A percentile compares a stretch with the other conserved stretches of the same genome.
phyloP scores from a whole-genome alignment of 106 monocot species.

The Xerophyta viscosa region DNA sequence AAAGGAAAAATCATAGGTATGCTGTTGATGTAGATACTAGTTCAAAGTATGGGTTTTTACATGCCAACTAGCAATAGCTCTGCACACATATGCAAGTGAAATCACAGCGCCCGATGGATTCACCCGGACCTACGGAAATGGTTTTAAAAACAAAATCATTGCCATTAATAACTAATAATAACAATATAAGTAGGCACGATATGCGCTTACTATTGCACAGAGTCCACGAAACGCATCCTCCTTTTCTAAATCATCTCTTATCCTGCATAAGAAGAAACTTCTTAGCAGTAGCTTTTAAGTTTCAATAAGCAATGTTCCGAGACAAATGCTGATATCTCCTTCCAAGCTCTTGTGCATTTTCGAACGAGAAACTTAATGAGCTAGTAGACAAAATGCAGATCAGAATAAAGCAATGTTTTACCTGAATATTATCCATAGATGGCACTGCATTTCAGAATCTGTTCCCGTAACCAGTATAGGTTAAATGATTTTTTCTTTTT shows the following conservation, averaged over 20 bases:
- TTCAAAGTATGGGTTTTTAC: slow-evolving; percentile 30
- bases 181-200: background rate
- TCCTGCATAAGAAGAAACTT: slow-evolving; percentile 43
- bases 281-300: background rate
- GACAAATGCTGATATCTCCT: too few relatives aligned
- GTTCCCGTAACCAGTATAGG: too few relatives aligned
- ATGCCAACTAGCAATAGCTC: slow-evolving; percentile 94
- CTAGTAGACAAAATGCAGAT: too few relatives aligned
- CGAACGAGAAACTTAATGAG: too few relatives aligned
- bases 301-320: background rate
- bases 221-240: slow-evolving; percentile 96
- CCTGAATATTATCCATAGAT: too few relatives aligned
- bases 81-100: slow-evolving; percentile 60
- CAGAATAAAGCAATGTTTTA: too few relatives aligned
- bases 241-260: slow-evolving; percentile 95
- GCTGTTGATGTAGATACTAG: background rate
- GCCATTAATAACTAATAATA: background rate
- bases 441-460: too few relatives aligned
- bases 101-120: slow-evolving; percentile 71
- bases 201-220: slow-evolving; percentile 68
- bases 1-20: background rate
- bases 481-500: too few relatives aligned
- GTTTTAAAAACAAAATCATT: background rate
- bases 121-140: slow-evolving; percentile 49
- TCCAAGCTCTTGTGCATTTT: too few relatives aligned